These are phyloP conservation scores for Suhomyces sp. DNA, from an alignment of 805 yeast genomes.

Conservation along the genomic window DNA sequence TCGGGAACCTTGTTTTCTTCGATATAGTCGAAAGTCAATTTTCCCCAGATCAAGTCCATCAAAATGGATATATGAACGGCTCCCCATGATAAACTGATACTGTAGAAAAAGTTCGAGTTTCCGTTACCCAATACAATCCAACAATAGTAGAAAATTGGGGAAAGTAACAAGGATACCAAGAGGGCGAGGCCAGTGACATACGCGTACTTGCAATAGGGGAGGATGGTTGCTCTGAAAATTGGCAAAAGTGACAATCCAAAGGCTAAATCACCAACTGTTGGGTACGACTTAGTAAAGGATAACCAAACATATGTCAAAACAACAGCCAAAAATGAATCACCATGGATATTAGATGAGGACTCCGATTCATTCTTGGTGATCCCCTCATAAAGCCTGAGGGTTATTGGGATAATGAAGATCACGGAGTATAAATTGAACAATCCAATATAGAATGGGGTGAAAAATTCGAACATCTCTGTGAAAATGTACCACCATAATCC, in stretches of 20 bases:
- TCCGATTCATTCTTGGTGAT: constrained; percentile 10
- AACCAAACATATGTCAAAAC: constrained; percentile 42
- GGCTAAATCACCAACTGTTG: constrained; percentile 76
- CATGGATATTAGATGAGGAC: constrained; percentile 12
- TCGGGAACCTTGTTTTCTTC: constrained; percentile 40
- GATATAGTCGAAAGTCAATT: constrained; percentile 62
- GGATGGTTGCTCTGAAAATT: constrained; percentile 46
- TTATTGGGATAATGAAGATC: constrained; percentile 68
- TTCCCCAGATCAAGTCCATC: constrained; percentile 81
- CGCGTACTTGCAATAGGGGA: constrained; percentile 47
- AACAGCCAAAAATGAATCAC: constrained; percentile 60
- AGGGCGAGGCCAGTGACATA: constrained; percentile 50
- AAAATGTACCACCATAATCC: constrained; percentile 99
- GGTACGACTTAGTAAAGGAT: constrained; percentile 78
- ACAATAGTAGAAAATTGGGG: constrained; percentile 87
- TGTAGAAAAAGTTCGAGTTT: constrained; percentile 93
- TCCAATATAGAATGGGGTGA: constrained; percentile 77
- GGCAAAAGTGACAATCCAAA: constrained; percentile 38
- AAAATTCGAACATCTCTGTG: constrained; percentile 90
- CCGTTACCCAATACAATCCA: constrained; percentile 97
- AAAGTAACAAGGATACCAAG: constrained; percentile 53
- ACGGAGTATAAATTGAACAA: constrained; percentile 77
- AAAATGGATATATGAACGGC: constrained; percentile 65
- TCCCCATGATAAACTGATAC: constrained; percentile 81
- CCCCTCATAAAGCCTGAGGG: constrained; percentile 56